These are phyloP conservation scores for Cercospora brassicicola DNA, from an alignment of 2,329 filamentous ascomycete genomes.

Conservation along the genomic window DNA sequence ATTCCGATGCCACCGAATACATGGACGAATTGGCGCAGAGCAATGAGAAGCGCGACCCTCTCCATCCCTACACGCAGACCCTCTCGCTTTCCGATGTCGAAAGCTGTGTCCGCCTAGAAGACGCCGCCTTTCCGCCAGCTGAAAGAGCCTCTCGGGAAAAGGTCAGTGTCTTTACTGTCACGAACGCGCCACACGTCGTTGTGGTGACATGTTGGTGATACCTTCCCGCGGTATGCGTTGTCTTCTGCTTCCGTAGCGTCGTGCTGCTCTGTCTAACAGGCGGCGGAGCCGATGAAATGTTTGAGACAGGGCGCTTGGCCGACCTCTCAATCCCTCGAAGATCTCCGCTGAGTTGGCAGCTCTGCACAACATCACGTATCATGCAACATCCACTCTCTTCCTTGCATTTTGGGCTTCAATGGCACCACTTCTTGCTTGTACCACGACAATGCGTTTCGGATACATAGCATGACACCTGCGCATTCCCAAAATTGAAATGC, in stretches of 20 bases:
- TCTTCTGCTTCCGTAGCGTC: slow-evolving; percentile 24
- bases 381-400: slow-evolving; percentile 7
- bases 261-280: slow-evolving; percentile 22
- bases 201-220: slow-evolving; percentile 31
- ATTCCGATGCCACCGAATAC: slow-evolving; percentile 18
- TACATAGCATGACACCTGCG: slow-evolving; percentile 23
- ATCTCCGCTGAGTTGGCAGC: slow-evolving; percentile 10
- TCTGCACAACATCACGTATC: slow-evolving; percentile 19
- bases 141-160: slow-evolving; percentile 62
- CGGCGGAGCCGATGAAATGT: background rate
- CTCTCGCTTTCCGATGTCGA: slow-evolving; percentile 67
- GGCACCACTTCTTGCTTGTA: slow-evolving; percentile 16
- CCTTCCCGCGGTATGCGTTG: slow-evolving; percentile 34
- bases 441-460: slow-evolving; percentile 22
- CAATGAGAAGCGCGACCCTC: slow-evolving; percentile 51
- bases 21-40: slow-evolving; percentile 20
- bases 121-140: slow-evolving; percentile 57
- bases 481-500: slow-evolving; percentile 15
- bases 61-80: slow-evolving; percentile 72
- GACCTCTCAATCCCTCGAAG: slow-evolving; percentile 1
- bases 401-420: slow-evolving; percentile 21
- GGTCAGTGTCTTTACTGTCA: slow-evolving; percentile 45
- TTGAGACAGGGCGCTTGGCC: background rate
- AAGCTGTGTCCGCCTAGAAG: slow-evolving; percentile 60
- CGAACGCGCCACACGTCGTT: slow-evolving; percentile 18